Evolutionary conservation across 352 stramenopile genomes (phyloP).

Genomic region (Thalassiosira ordinaria): DNA sequence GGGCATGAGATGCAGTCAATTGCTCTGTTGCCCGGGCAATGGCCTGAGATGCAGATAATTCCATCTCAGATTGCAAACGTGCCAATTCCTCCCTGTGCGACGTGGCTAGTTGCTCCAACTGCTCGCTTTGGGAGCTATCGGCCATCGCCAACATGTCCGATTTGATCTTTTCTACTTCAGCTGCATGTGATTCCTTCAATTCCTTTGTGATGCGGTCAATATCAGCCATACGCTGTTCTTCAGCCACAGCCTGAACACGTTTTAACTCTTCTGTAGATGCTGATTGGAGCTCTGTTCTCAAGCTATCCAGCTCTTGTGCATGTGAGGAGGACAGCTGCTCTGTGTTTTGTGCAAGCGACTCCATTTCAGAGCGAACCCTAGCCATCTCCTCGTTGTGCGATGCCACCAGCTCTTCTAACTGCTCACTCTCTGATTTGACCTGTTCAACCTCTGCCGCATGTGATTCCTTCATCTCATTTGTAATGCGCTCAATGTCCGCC

Average conservation of each 20-base stretch:
- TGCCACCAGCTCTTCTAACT: conserved; percentile 17
- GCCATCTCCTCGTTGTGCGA: conserved; percentile 31
- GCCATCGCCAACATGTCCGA: conserved; percentile 20
- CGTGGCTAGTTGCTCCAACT: conserved; percentile 24
- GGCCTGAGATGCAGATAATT: conserved; percentile 22
- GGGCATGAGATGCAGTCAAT: conserved; percentile 12
- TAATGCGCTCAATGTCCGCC: conserved; percentile 45
- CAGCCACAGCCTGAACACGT: too few relatives aligned
- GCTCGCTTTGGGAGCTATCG: conserved; percentile 31
- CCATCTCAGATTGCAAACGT: conserved; percentile 20
- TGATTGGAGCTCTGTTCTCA: not conserved
- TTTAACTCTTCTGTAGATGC: not conserved
- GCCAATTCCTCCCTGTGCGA: conserved; percentile 44
- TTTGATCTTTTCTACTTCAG: conserved; percentile 23
- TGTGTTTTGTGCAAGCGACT: conserved; percentile 10
- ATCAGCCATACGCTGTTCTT: conserved; percentile 8
- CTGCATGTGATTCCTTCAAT: conserved; percentile 19
- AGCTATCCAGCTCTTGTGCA: conserved; percentile 17
- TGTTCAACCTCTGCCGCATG: conserved; percentile 45
- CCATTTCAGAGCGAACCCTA: conserved; percentile 37
- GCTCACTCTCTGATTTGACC: conserved; percentile 37
- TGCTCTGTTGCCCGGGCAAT: conserved; percentile 24
- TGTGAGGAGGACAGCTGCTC: not conserved
- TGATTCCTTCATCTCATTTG: conserved; percentile 50
- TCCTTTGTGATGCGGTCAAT: conserved; percentile 21